Conservation (phyloP, 108 stramenopile genomes). For the Cyclotella baltica region DNA sequence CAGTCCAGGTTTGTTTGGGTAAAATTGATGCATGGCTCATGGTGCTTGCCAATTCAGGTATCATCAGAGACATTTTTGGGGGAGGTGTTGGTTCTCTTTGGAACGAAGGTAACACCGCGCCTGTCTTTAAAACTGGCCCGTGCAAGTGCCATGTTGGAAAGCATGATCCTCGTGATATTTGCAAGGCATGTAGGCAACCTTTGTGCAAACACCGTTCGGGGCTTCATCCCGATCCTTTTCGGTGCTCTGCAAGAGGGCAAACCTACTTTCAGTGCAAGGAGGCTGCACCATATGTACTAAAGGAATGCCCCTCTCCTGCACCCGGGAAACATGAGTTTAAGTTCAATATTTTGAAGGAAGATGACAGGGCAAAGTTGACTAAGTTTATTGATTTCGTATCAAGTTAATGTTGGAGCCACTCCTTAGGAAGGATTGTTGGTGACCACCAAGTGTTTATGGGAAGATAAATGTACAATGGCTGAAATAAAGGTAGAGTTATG, state of each 20-base stretch:
- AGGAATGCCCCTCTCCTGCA: neutral
- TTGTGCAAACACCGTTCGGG: neutral
- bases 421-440: no score
- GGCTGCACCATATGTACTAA: neutral
- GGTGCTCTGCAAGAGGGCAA: neutral
- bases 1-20: constrained; percentile 51
- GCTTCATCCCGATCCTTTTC: no score
- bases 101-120: constrained; percentile 9
- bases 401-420: no score
- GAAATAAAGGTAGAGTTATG: no score
- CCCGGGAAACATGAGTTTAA: constrained; percentile 13
- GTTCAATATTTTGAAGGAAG: constrained; percentile 18
- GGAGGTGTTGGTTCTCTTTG: neutral
- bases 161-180: neutral
- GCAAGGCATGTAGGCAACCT: neutral
- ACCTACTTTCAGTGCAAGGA: constrained; percentile 13
- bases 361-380: constrained; percentile 15
- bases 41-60: constrained; percentile 5
- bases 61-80: constrained; percentile 31
- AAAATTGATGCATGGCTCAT: constrained; percentile 52
- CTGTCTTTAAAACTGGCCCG: no score
- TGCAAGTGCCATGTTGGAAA: constrained; percentile 17
- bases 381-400: constrained; percentile 19
- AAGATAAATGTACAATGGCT: no score
- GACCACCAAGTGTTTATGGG: no score